These are phyloP conservation scores for Globomyces pollinis-pini DNA, from an alignment of 192 early-diverging fungal genomes.

Conservation along the genomic window DNA sequence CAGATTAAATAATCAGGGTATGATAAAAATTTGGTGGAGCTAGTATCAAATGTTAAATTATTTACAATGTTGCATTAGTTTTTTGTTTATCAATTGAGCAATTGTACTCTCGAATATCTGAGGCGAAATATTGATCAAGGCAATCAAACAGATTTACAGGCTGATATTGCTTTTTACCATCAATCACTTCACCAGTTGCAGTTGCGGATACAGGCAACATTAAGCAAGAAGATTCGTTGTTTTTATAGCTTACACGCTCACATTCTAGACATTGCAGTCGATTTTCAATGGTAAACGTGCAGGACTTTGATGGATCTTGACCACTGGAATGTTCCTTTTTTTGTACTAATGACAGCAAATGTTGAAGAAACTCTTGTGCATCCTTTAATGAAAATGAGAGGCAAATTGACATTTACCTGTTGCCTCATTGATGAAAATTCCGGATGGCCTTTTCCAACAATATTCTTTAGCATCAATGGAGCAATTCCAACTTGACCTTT, in stretches of 20 bases:
- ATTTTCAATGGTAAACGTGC: slow-evolving; percentile 75
- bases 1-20: slow-evolving; percentile 76
- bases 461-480: slow-evolving; percentile 84
- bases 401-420: too few relatives aligned
- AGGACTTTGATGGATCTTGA: slow-evolving; percentile 66
- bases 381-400: too few relatives aligned
- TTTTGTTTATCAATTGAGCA: slow-evolving; percentile 53
- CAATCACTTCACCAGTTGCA: slow-evolving; percentile 55
- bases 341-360: slow-evolving; percentile 63
- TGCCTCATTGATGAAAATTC: slow-evolving; percentile 98
- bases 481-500: slow-evolving; percentile 75
- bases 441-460: slow-evolving; percentile 81
- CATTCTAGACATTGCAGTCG: slow-evolving; percentile 82
- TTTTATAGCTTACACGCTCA: slow-evolving; percentile 70
- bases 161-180: slow-evolving; percentile 33
- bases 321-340: slow-evolving; percentile 66
- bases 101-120: slow-evolving; percentile 61
- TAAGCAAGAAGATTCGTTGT: slow-evolving; percentile 24
- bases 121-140: slow-evolving; percentile 59
- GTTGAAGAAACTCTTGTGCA: slow-evolving; percentile 87
- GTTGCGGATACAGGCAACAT: slow-evolving; percentile 68
- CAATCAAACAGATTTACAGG: slow-evolving; percentile 64
- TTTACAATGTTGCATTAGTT: slow-evolving; percentile 28
- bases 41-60: too few relatives aligned
- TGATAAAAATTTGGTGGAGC: too few relatives aligned